A percentile compares a stretch with the other conserved stretches of the same genome.
Conservation (phyloP, 2,329 filamentous ascomycete species). For the Cladosporium oxysporum region DNA sequence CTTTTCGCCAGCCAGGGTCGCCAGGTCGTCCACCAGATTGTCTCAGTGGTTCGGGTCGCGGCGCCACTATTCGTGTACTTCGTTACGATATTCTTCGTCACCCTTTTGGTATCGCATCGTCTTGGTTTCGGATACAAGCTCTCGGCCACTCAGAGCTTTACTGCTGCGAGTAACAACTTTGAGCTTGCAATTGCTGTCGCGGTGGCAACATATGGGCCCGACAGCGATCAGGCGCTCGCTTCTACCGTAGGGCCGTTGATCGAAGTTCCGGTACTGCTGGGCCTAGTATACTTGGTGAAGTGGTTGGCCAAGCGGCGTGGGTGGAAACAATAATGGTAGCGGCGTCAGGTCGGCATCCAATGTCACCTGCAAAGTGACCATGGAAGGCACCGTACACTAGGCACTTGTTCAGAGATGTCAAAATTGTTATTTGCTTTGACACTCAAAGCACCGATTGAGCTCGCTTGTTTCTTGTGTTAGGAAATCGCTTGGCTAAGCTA, state of each 20-base stretch:
- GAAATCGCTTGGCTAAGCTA: too few relatives aligned
- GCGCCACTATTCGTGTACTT: conserved; percentile 83
- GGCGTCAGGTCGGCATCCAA: too few relatives aligned
- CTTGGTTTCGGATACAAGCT: too few relatives aligned
- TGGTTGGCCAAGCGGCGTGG: conserved; percentile 56
- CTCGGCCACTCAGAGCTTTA: too few relatives aligned
- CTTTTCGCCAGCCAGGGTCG: conserved; percentile 79
- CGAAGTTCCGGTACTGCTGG: conserved; percentile 78
- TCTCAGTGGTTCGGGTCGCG: conserved; percentile 75
- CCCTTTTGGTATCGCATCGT: conserved; percentile 59
- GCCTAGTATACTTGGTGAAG: conserved; percentile 71
- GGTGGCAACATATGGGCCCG: conserved; percentile 74
- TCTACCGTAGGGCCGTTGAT: conserved; percentile 80
- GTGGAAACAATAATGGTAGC: conserved; percentile 46
- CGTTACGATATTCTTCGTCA: conserved; percentile 68
- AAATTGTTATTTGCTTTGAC: too few relatives aligned
- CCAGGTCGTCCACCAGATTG: conserved; percentile 76
- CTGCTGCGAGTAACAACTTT: too few relatives aligned
- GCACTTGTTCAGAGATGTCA: too few relatives aligned
- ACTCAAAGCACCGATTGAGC: too few relatives aligned
- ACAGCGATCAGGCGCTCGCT: conserved; percentile 77
- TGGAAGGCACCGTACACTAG: too few relatives aligned
- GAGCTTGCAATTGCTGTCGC: too few relatives aligned
- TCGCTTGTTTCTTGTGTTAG: too few relatives aligned
- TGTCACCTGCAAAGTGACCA: neutral